Percentiles rank a stretch among this genome's conserved stretches.
Evolutionary conservation across 2,329 filamentous ascomycete genomes (phyloP).

Genomic region (Plenodomus biglobosus): DNA sequence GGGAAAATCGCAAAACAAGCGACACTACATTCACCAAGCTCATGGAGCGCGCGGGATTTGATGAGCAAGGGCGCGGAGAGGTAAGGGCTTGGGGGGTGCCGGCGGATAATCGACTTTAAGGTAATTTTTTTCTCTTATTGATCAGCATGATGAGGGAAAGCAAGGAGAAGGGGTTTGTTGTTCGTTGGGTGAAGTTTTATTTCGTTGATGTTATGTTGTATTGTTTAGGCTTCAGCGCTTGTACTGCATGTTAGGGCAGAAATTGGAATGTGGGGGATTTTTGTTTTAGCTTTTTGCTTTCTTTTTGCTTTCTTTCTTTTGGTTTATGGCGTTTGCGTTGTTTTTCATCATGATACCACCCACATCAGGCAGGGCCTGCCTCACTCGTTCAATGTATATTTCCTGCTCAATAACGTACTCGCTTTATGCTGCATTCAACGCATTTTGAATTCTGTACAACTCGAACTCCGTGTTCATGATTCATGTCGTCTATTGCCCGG

Average conservation of each 20-base stretch:
- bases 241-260: too few relatives aligned
- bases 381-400: background rate
- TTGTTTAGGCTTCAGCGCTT: too few relatives aligned
- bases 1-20: slow-evolving; percentile 32
- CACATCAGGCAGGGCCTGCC: background rate
- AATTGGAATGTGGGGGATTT: background rate
- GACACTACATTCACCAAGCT: slow-evolving; percentile 47
- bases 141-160: too few relatives aligned
- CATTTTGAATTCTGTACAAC: background rate
- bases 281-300: background rate
- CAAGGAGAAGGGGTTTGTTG: too few relatives aligned
- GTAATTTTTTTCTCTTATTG: too few relatives aligned
- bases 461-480: too few relatives aligned
- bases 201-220: too few relatives aligned
- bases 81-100: slow-evolving; percentile 30
- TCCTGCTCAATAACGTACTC: too few relatives aligned
- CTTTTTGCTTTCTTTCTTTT: background rate
- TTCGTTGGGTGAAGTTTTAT: too few relatives aligned
- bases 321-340: background rate
- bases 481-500: too few relatives aligned
- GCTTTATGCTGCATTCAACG: too few relatives aligned
- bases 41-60: slow-evolving; percentile 48
- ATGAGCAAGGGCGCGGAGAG: slow-evolving; percentile 31
- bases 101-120: background rate
- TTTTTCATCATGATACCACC: background rate